phyloP scores from a whole-genome alignment of 1,139 yeast genomes.

The Petasospora fabianii region DNA sequence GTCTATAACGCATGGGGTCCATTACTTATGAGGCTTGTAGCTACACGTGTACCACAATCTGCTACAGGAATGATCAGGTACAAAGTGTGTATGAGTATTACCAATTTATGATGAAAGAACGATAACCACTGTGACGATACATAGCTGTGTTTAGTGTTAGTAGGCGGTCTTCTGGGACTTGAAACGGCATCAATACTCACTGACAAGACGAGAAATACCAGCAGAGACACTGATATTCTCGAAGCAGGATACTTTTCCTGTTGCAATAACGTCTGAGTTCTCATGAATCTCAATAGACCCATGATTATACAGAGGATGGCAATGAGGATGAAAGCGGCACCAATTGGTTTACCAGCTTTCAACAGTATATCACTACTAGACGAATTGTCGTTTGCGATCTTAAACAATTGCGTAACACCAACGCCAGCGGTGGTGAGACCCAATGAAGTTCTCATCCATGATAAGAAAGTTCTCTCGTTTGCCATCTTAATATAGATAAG shows the following conservation, averaged over 20 bases:
- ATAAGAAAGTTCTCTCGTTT: constrained; percentile 73
- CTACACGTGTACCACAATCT: neutral
- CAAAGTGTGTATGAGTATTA: neutral
- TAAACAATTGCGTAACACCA: constrained; percentile 50
- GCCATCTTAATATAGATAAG: constrained; percentile 42
- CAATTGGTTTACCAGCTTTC: constrained; percentile 25
- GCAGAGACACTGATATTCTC: constrained; percentile 32
- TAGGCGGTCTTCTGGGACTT: neutral
- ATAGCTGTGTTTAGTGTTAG: constrained; percentile 4
- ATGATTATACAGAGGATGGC: constrained; percentile 38
- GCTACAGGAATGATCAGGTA: neutral
- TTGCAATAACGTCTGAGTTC: constrained; percentile 42
- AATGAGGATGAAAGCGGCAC: constrained; percentile 37
- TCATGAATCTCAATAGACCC: constrained; percentile 42
- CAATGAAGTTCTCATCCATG: constrained; percentile 68
- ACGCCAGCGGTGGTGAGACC: constrained; percentile 56
- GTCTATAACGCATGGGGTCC: no score
- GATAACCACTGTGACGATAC: constrained; percentile 5
- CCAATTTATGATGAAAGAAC: constrained; percentile 3
- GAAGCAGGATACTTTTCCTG: constrained; percentile 49
- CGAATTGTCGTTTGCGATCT: constrained; percentile 28
- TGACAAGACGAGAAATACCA: constrained; percentile 35
- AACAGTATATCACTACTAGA: constrained; percentile 9
- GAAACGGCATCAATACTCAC: constrained; percentile 24
- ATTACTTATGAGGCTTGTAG: no score